Conservation (phyloP, 108 stramenopile species). For the Nitzschia sp. region DNA sequence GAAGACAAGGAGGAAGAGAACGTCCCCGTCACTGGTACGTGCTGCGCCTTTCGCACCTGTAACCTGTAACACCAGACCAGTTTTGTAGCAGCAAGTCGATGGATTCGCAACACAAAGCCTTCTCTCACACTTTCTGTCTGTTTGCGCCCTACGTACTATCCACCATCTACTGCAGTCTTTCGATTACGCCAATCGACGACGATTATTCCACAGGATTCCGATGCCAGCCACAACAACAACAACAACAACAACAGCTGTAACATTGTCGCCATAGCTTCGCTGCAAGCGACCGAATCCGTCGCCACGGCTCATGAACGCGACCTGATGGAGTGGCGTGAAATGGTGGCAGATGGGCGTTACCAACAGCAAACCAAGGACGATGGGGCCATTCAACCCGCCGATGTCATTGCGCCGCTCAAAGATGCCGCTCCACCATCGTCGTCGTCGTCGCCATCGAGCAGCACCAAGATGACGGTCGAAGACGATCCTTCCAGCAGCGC, state of each 20-base stretch:
- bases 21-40: conserved; percentile 3
- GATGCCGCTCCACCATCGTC: not conserved
- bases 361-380: not conserved
- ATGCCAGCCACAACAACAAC: no score
- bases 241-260: not conserved
- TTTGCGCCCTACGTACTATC: no score
- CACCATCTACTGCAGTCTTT: not conserved
- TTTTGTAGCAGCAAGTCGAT: no score
- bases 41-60: no score
- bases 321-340: conserved; percentile 22
- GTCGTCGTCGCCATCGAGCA: no score
- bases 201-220: not conserved
- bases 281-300: conserved; percentile 9
- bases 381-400: conserved; percentile 4
- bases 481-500: not conserved
- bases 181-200: conserved; percentile 11
- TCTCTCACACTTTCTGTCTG: no score
- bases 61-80: no score
- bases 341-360: not conserved
- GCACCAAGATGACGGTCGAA: not conserved
- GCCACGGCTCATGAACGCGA: conserved; percentile 29
- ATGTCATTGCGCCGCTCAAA: not conserved
- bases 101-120: no score
- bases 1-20: not conserved
- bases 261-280: conserved; percentile 9